Evolutionary conservation across 257 asterid species (phyloP).

Genomic region (Nicotiana tabacum): DNA sequence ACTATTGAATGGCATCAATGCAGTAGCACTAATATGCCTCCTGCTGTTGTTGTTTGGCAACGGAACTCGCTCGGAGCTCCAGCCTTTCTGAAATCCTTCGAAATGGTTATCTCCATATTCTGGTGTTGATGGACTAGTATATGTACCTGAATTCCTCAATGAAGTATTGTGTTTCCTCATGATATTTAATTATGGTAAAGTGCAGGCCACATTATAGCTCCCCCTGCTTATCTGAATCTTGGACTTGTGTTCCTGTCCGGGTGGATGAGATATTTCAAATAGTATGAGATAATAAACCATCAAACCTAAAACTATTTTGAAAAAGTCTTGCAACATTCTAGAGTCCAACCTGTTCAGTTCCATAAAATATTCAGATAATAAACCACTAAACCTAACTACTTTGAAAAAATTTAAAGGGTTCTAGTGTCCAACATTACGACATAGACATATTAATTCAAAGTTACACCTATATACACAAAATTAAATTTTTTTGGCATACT

Average conservation of each 20-base stretch:
- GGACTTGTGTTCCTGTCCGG: not conserved
- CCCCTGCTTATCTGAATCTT: not conserved
- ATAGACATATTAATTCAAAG: not conserved
- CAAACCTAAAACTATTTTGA: not conserved
- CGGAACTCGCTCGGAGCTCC: slow-evolving; percentile 82
- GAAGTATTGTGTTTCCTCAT: slow-evolving; percentile 53
- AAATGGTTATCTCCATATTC: slow-evolving; percentile 48
- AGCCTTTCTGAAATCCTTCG: slow-evolving; percentile 47
- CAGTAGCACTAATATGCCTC: slow-evolving; percentile 50
- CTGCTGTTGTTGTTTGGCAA: slow-evolving; percentile 35
- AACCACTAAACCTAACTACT: slow-evolving; percentile 7
- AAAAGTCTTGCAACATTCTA: not conserved
- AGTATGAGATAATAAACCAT: not conserved
- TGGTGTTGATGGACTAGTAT: slow-evolving; percentile 92
- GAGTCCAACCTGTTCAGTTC: not conserved
- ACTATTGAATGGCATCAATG: slow-evolving; percentile 73
- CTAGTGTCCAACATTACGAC: not conserved
- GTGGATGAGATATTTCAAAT: not conserved
- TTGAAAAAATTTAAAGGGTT: not conserved
- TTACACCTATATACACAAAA: not conserved
- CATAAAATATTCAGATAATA: not conserved
- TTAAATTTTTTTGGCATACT: not conserved
- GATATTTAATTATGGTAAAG: slow-evolving; percentile 19
- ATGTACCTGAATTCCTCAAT: slow-evolving; percentile 61
- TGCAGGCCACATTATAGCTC: slow-evolving; percentile 10